Conservation (phyloP, 192 early-diverging fungal genomes). For the Oehlia diaphana region DNA sequence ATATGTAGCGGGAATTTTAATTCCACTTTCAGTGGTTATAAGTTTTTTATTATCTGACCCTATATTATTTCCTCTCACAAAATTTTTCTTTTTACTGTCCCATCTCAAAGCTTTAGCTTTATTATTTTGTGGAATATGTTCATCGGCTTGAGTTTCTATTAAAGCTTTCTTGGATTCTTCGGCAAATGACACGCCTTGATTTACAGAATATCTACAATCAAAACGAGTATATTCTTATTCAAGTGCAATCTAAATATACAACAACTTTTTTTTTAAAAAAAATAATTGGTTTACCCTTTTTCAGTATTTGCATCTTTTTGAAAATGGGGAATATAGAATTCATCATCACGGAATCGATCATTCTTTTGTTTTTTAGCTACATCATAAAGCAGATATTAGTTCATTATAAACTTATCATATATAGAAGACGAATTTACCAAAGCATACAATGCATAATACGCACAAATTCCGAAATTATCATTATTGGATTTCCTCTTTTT, state of each 20-base stretch:
- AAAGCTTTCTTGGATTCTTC: conserved; percentile 79
- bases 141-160: conserved; percentile 81
- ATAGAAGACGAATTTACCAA: neutral
- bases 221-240: no score
- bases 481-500: neutral
- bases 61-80: conserved; percentile 77
- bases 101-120: conserved; percentile 74
- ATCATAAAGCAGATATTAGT: conserved; percentile 18
- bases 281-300: conserved; percentile 61
- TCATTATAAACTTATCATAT: neutral
- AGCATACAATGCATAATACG: neutral
- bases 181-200: conserved; percentile 69
- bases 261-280: neutral
- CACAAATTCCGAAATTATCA: neutral
- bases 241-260: neutral
- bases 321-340: conserved; percentile 86
- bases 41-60: conserved; percentile 96
- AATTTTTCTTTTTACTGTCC: conserved; percentile 94
- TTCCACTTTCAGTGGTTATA: conserved; percentile 89
- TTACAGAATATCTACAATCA: conserved; percentile 55
- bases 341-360: conserved; percentile 68
- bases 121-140: conserved; percentile 60
- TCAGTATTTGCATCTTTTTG: conserved; percentile 88
- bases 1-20: conserved; percentile 85
- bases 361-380: conserved; percentile 37